These are phyloP conservation scores for Heracleum sosnowskyi DNA, from an alignment of 129 eudicot genomes.

Conservation along the genomic window DNA sequence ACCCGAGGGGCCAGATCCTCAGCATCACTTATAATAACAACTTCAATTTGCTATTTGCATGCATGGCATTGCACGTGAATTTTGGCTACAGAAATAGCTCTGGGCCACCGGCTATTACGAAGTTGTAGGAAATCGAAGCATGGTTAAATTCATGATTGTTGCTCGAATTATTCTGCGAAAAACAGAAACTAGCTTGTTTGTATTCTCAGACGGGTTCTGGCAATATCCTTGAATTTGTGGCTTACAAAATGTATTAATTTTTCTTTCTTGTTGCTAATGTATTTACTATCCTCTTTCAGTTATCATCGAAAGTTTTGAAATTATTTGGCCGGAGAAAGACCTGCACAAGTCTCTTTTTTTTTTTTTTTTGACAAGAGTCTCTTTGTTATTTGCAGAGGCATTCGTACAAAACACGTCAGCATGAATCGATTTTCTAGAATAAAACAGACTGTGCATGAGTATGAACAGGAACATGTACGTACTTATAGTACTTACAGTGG, in stretches of 20 bases:
- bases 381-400: too few relatives aligned
- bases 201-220: not conserved
- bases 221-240: not conserved
- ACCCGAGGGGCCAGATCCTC: constrained; percentile 77
- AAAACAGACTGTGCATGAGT: not conserved
- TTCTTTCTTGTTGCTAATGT: too few relatives aligned
- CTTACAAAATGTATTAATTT: not conserved
- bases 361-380: too few relatives aligned
- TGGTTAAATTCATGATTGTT: not conserved
- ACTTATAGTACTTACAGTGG: not conserved
- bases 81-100: too few relatives aligned
- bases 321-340: not conserved
- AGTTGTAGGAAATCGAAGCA: not conserved
- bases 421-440: too few relatives aligned
- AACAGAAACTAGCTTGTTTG: not conserved
- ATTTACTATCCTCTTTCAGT: not conserved
- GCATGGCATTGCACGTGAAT: not conserved
- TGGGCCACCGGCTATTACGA: not conserved
- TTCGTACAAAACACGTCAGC: too few relatives aligned
- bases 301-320: not conserved
- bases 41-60: not conserved
- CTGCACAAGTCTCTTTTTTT: not conserved
- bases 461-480: too few relatives aligned
- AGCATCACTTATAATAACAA: constrained; percentile 33
- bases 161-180: too few relatives aligned